These are phyloP conservation scores for Aspergillus sp. DNA, from an alignment of 2,329 filamentous ascomycete genomes.

Conservation along the genomic window DNA sequence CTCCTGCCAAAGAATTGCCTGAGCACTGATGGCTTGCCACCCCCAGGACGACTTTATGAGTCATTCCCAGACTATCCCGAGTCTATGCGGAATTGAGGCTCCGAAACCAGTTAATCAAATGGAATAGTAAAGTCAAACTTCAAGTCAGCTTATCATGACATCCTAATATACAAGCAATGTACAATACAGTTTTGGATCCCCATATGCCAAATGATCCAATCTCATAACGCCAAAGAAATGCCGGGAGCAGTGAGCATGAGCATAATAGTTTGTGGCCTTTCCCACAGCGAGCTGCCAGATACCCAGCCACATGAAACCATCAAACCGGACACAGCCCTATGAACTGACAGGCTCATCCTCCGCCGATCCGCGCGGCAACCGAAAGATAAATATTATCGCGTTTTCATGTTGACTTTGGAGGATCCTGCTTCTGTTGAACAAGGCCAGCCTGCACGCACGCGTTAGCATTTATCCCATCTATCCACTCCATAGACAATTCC, in stretches of 20 bases:
- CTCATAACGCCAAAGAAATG: constrained; percentile 24
- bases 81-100: neutral
- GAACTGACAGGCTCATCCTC: neutral
- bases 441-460: constrained; percentile 32
- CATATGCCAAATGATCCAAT: constrained; percentile 18
- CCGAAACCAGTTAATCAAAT: neutral
- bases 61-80: neutral
- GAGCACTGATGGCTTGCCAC: neutral
- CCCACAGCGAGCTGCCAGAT: neutral
- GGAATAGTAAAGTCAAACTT: neutral
- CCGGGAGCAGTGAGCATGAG: constrained; percentile 15
- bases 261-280: neutral
- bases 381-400: neutral
- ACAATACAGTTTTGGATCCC: constrained; percentile 8
- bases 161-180: constrained; percentile 19
- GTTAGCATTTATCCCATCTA: neutral
- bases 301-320: neutral
- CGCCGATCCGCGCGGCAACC: no score
- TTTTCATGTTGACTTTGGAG: constrained; percentile 15
- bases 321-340: neutral
- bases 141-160: constrained; percentile 14
- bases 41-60: neutral
- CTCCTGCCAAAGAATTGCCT: neutral
- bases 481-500: neutral
- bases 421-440: constrained; percentile 29